phyloP scores from a whole-genome alignment of 139 green algal genomes.

The Tetraselmis striata region DNA sequence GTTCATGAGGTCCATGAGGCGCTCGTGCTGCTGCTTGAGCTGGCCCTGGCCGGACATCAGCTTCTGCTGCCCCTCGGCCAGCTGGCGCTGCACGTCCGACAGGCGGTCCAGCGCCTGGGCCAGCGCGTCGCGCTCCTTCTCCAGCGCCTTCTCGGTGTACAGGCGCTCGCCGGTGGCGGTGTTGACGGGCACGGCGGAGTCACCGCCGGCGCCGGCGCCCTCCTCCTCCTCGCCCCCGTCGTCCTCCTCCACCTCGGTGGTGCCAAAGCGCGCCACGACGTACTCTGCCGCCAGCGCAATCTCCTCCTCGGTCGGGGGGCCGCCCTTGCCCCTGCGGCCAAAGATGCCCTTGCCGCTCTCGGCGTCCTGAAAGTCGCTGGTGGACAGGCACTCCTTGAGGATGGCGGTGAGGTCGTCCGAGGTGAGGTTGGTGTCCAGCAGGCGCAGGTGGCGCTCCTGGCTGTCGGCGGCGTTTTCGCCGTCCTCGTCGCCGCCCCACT shows the following conservation, averaged over 20 bases:
- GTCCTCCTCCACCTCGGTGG: conserved; percentile 15
- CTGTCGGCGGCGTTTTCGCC: conserved; percentile 2
- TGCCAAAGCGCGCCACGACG: conserved; percentile 22
- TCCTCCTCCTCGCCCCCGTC: conserved; percentile 19
- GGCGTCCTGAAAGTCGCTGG: background rate
- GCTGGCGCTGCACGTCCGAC: conserved; percentile 58
- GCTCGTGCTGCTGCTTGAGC: conserved; percentile 61
- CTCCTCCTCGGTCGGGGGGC: background rate
- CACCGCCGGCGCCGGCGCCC: background rate
- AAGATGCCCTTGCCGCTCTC: background rate
- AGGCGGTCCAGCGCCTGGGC: conserved; percentile 53
- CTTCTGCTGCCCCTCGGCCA: conserved; percentile 58
- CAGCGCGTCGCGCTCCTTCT: conserved; percentile 53
- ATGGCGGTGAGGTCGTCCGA: background rate
- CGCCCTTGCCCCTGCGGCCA: background rate
- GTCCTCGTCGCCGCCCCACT: conserved; percentile 45
- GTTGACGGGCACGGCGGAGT: background rate
- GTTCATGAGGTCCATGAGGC: conserved; percentile 33
- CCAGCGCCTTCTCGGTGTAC: conserved; percentile 21
- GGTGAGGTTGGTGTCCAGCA: background rate
- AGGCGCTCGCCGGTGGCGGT: background rate
- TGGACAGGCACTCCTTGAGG: background rate
- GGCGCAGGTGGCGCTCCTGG: background rate
- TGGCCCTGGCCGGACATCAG: conserved; percentile 64
- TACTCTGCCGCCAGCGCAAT: conserved; percentile 11